phyloP scores from a whole-genome alignment of 169 alveolate genomes.

The Cryptosporidium sp. region DNA sequence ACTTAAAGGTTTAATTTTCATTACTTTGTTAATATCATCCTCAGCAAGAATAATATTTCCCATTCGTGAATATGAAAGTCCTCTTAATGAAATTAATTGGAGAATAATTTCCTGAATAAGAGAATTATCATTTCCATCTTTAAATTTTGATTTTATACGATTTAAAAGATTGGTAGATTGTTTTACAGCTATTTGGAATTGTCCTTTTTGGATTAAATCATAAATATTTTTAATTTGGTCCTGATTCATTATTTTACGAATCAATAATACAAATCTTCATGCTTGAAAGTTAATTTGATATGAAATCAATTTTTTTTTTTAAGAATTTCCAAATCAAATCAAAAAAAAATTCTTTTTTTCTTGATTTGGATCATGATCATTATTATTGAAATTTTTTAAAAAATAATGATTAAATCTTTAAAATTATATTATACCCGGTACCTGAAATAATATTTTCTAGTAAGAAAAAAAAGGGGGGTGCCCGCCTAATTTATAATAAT shows the following conservation, averaged over 20 bases:
- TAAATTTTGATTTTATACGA: slow-evolving; percentile 13
- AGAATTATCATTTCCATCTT: background rate
- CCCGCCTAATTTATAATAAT: background rate
- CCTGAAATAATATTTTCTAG: background rate
- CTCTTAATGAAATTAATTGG: slow-evolving; percentile 26
- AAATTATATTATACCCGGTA: background rate
- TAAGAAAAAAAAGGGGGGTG: background rate
- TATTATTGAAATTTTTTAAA: no score
- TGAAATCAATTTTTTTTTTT: background rate
- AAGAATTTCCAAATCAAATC: no score
- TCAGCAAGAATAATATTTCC: slow-evolving; percentile 21
- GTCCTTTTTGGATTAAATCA: slow-evolving; percentile 55
- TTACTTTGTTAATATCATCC: slow-evolving; percentile 28
- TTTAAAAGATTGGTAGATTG: slow-evolving; percentile 32
- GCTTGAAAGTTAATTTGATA: no score
- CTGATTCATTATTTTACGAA: background rate
- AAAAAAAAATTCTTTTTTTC: no score
- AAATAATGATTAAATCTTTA: no score
- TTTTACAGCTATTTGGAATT: slow-evolving; percentile 9
- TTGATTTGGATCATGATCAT: background rate
- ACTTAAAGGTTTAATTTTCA: slow-evolving; percentile 10
- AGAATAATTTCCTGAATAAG: background rate
- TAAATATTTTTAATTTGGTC: slow-evolving; percentile 43
- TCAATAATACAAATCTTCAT: background rate
- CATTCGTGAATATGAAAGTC: slow-evolving; percentile 25